phyloP scores from a whole-genome alignment of 306 rosid species.

The Vachellia collinsii region DNA sequence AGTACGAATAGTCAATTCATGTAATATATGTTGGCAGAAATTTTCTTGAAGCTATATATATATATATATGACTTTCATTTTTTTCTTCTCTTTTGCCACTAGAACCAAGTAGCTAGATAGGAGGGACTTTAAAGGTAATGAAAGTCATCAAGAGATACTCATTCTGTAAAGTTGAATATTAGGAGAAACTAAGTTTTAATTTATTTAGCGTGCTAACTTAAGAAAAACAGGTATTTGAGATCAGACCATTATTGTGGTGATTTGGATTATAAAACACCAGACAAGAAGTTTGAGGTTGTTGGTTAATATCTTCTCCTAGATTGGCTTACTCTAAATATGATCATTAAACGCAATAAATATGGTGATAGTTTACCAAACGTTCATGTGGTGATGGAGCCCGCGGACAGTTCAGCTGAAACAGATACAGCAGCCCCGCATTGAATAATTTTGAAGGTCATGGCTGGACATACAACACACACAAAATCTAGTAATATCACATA shows the following conservation, averaged over 20 bases:
- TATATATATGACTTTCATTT: not conserved
- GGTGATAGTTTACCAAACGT: not conserved
- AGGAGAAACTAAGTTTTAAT: not conserved
- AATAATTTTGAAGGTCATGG: constrained; percentile 27
- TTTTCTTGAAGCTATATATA: not conserved
- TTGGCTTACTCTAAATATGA: not conserved
- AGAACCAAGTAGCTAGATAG: not conserved
- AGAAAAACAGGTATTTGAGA: not conserved
- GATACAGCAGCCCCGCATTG: constrained; percentile 22
- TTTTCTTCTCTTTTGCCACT: not conserved
- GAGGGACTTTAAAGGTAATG: not conserved
- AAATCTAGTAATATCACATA: not conserved
- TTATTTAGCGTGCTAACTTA: not conserved
- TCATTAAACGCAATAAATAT: constrained; percentile 9
- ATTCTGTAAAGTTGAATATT: not conserved
- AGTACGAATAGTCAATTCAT: not conserved
- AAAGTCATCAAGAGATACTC: not conserved
- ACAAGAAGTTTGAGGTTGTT: not conserved
- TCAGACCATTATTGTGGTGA: not conserved
- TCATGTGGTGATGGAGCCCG: constrained; percentile 14
- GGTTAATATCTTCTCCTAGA: not conserved
- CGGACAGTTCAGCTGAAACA: constrained; percentile 15
- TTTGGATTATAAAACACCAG: not conserved
- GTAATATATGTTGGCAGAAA: not conserved
- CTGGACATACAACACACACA: not conserved